Conservation (phyloP, 495 filamentous ascomycete species). For the Hypoxylon subgilvum region DNA sequence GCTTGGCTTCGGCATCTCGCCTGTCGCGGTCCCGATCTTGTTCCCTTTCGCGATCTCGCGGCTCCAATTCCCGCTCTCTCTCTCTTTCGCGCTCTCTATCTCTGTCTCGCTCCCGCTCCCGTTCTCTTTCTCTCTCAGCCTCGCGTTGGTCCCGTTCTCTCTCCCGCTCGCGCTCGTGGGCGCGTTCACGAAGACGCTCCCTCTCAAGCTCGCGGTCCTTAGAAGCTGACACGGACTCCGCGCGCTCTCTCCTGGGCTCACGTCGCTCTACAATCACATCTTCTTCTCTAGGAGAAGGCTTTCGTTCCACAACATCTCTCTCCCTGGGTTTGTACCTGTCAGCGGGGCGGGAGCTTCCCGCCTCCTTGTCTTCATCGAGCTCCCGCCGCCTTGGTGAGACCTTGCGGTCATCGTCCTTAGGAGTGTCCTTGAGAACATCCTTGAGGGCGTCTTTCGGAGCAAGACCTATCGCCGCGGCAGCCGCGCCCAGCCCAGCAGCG, state of each 20-base stretch:
- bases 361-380: slow-evolving; percentile 30
- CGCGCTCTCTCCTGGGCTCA: slow-evolving; percentile 39
- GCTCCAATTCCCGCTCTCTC: slow-evolving; percentile 19
- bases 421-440: slow-evolving; percentile 29
- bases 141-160: slow-evolving; percentile 17
- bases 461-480: slow-evolving; percentile 49
- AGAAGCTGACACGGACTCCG: slow-evolving; percentile 26
- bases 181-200: slow-evolving; percentile 43
- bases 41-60: slow-evolving; percentile 16
- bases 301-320: slow-evolving; percentile 23
- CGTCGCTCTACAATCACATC: slow-evolving; percentile 26
- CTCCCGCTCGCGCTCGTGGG: slow-evolving; percentile 41
- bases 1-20: slow-evolving; percentile 38
- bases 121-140: slow-evolving; percentile 26
- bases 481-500: slow-evolving; percentile 44
- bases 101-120: slow-evolving; percentile 27
- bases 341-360: slow-evolving; percentile 9
- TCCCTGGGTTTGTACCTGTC: slow-evolving; percentile 34
- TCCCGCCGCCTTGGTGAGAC: slow-evolving; percentile 37
- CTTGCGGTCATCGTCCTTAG: slow-evolving; percentile 48
- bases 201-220: slow-evolving; percentile 47
- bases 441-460: slow-evolving; percentile 23
- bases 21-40: slow-evolving; percentile 29
- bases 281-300: slow-evolving; percentile 34
- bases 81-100: slow-evolving; percentile 14